Conservation (phyloP, 169 alveolate species). For the Eimeria brunetti region DNA sequence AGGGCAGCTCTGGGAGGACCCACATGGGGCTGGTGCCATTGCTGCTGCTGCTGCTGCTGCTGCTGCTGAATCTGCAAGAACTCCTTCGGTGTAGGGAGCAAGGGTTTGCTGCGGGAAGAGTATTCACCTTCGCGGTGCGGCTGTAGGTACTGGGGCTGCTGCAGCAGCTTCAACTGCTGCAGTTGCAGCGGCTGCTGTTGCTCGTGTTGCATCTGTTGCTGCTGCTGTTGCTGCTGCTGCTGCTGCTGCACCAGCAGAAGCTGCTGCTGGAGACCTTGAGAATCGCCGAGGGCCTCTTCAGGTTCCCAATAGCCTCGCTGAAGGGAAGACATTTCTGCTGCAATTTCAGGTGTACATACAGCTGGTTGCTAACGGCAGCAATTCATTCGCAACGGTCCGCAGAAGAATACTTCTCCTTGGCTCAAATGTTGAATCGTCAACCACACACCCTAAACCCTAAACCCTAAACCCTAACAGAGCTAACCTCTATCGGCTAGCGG, state of each 20-base stretch:
- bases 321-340: not conserved
- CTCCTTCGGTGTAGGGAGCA: not conserved
- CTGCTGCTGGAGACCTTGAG: not conserved
- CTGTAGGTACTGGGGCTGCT: not conserved
- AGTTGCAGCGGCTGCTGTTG: not conserved
- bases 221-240: not conserved
- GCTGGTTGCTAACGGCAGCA: not conserved
- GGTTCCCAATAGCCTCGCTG: not conserved
- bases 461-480: not conserved
- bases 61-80: not conserved
- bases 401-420: not conserved
- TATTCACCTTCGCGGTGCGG: not conserved
- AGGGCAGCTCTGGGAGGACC: not conserved
- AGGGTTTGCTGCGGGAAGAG: not conserved
- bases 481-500: not conserved
- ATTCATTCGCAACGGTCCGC: not conserved
- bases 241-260: not conserved
- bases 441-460: not conserved
- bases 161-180: not conserved
- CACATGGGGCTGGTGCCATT: not conserved
- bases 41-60: constrained; percentile 1
- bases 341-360: not conserved
- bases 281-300: not conserved
- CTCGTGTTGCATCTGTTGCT: not conserved
- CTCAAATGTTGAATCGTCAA: not conserved